Conservation (phyloP, 495 filamentous ascomycete genomes). For the Neurospora sp. region DNA sequence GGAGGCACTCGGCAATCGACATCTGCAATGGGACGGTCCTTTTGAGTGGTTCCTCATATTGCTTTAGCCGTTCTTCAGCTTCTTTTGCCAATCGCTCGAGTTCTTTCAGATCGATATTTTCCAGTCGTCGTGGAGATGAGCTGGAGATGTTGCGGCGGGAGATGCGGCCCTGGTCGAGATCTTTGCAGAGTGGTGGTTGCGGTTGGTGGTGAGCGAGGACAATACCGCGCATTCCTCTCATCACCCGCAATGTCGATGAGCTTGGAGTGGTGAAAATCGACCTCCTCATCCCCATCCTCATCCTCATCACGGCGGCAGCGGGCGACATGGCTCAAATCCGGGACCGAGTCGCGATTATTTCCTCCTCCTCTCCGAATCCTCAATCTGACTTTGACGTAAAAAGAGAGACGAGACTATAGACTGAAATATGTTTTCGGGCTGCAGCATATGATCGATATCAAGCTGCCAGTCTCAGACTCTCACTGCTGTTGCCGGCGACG, state of each 20-base stretch:
- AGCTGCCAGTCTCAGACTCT: background rate
- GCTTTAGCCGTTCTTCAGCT: background rate
- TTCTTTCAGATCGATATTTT: background rate
- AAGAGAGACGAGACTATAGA: background rate
- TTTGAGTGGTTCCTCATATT: background rate
- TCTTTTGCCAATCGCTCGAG: background rate
- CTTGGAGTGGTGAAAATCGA: background rate
- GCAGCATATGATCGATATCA: background rate
- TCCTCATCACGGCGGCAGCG: background rate
- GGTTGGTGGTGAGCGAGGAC: background rate
- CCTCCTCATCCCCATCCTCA: background rate
- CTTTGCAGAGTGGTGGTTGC: background rate
- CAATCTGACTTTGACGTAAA: background rate
- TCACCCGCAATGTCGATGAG: background rate
- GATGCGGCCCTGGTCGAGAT: background rate
- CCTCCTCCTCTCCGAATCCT: background rate
- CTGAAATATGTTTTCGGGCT: background rate
- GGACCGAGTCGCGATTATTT: background rate
- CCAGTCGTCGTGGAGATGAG: background rate
- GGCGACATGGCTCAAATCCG: background rate
- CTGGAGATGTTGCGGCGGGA: background rate
- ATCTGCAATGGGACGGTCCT: background rate
- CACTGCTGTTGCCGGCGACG: background rate
- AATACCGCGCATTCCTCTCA: background rate
- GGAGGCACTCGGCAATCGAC: conserved; percentile 20